Conservation (phyloP, 192 early-diverging fungal species). For the Endogone sp. region DNA sequence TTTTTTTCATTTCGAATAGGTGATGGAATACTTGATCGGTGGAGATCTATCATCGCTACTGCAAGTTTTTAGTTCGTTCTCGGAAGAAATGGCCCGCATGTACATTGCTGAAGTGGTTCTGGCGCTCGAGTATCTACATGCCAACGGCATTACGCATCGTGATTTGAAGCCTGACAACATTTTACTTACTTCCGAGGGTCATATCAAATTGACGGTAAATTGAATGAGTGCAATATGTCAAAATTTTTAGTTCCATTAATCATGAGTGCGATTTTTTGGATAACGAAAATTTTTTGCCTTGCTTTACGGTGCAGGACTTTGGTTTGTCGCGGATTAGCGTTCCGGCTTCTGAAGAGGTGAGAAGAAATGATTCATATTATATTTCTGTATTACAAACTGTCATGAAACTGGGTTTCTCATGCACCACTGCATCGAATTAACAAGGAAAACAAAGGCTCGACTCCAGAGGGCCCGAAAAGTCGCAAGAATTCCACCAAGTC, state of each 20-base stretch:
- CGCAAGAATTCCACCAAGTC: slow-evolving; percentile 1
- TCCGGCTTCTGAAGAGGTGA: slow-evolving; percentile 31
- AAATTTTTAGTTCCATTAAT: neutral
- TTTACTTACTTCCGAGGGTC: slow-evolving; percentile 80
- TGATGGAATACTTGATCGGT: slow-evolving; percentile 91
- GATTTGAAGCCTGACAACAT: slow-evolving; percentile 84
- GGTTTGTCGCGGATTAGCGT: slow-evolving; percentile 83
- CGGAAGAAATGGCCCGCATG: slow-evolving; percentile 55
- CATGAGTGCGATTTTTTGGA: neutral
- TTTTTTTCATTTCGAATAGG: too few relatives aligned
- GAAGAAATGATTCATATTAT: slow-evolving; percentile 13
- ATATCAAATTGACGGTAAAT: slow-evolving; percentile 75
- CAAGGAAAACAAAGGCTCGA: slow-evolving; percentile 4
- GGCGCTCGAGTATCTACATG: slow-evolving; percentile 89
- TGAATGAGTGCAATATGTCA: neutral
- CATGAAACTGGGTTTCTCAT: neutral
- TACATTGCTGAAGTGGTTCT: slow-evolving; percentile 88
- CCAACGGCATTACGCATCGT: slow-evolving; percentile 86
- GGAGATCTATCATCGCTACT: slow-evolving; percentile 82
- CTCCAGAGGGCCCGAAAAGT: neutral
- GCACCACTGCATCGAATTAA: slow-evolving; percentile 3
- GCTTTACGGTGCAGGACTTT: slow-evolving; percentile 59
- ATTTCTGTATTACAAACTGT: neutral
- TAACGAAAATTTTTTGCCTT: neutral
- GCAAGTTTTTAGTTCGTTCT: slow-evolving; percentile 31